Evolutionary conservation across 2,329 filamentous ascomycete species (phyloP).

Genomic region (Pseudogymnoascus sp.): DNA sequence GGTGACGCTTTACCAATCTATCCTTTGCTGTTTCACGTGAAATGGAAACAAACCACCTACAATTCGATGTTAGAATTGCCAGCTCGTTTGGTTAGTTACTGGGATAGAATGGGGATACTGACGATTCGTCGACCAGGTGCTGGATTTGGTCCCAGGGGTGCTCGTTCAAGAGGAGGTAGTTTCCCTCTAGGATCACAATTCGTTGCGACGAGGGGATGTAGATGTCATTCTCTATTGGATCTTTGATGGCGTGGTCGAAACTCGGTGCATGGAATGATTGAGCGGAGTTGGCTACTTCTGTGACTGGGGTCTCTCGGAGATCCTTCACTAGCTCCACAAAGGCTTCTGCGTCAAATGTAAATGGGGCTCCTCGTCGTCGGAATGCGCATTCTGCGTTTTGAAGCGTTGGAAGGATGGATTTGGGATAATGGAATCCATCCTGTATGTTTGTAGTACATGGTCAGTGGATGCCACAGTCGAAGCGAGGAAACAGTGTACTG

Average conservation of each 20-base stretch:
- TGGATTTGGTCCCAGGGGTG: slow-evolving; percentile 37
- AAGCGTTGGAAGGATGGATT: slow-evolving; percentile 18
- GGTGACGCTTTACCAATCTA: slow-evolving; percentile 21
- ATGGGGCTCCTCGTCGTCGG: slow-evolving; percentile 25
- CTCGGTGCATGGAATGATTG: slow-evolving; percentile 29
- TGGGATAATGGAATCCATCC: slow-evolving; percentile 28
- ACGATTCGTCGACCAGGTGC: slow-evolving; percentile 37
- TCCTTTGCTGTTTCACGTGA: slow-evolving; percentile 17
- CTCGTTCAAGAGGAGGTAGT: slow-evolving; percentile 39
- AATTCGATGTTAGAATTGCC: background rate
- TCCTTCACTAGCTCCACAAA: slow-evolving; percentile 20
- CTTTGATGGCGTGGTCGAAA: slow-evolving; percentile 43
- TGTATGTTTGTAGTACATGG: slow-evolving; percentile 9
- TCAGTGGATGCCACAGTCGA: background rate
- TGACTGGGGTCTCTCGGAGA: slow-evolving; percentile 20
- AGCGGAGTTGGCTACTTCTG: slow-evolving; percentile 4
- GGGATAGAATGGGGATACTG: slow-evolving; percentile 6
- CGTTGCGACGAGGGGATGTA: slow-evolving; percentile 32
- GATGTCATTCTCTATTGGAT: slow-evolving; percentile 39
- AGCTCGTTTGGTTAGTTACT: background rate
- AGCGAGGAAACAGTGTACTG: background rate
- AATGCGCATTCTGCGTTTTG: slow-evolving; percentile 21
- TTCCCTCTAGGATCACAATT: slow-evolving; percentile 44
- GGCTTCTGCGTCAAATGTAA: slow-evolving; percentile 25
- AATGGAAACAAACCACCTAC: slow-evolving; percentile 27